Percentiles rank a stretch among this genome's conserved stretches.
These are phyloP conservation scores for Plasmodium cynomolgi DNA, from an alignment of 169 alveolate genomes.

Conservation along the genomic window DNA sequence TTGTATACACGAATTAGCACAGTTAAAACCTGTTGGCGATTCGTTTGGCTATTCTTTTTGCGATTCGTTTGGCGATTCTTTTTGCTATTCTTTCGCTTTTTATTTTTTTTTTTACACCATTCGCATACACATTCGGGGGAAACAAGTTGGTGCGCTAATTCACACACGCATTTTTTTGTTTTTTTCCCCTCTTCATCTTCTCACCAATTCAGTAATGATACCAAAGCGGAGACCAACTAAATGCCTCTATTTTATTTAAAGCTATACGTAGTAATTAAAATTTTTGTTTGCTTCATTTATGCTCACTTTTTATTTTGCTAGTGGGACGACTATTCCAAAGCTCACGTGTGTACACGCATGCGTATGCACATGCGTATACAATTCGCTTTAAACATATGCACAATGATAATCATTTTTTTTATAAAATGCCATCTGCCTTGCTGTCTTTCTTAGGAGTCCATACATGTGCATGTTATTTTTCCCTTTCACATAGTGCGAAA, in stretches of 20 bases:
- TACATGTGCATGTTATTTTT: not conserved
- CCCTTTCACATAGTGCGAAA: not conserved
- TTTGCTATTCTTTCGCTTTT: not conserved
- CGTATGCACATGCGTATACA: not conserved
- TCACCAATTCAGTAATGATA: not conserved
- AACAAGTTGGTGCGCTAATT: constrained; percentile 54
- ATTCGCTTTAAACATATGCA: not conserved
- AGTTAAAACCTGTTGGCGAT: not conserved
- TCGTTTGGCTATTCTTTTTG: not conserved
- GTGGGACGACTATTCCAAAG: not conserved
- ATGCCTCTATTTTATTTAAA: not conserved
- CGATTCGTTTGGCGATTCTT: not conserved
- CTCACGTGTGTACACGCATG: not conserved
- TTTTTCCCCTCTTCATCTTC: not conserved
- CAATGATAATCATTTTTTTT: not conserved
- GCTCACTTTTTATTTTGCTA: not conserved
- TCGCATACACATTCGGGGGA: not conserved
- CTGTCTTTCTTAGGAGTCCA: constrained; percentile 1
- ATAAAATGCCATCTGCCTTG: not conserved
- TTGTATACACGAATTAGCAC: not conserved
- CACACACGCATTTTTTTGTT: constrained; percentile 50
- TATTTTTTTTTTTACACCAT: not conserved
- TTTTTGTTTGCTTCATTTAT: not conserved
- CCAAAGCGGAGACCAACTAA: not conserved
- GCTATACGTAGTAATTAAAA: not conserved